phyloP scores from a whole-genome alignment of 208 protist species.

The Endotrypanum monterogeii region DNA sequence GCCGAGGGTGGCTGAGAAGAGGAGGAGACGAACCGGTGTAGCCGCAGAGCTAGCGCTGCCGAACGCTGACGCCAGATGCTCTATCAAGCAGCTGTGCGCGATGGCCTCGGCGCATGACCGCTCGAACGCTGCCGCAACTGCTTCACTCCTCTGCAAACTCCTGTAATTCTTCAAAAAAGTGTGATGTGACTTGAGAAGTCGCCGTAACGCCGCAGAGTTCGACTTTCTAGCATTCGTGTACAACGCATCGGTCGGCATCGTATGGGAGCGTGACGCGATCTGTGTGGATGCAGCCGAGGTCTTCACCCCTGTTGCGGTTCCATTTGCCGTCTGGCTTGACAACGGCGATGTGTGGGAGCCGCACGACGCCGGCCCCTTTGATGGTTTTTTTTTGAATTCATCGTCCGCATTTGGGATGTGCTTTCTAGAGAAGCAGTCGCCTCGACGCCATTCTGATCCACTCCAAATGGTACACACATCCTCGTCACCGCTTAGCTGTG shows the following conservation, averaged over 20 bases:
- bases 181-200: slow-evolving; percentile 41
- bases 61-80: slow-evolving; percentile 19
- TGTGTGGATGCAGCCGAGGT: background rate
- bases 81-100: slow-evolving; percentile 28
- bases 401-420: background rate
- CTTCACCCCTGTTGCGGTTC: background rate
- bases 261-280: background rate
- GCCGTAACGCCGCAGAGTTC: slow-evolving; percentile 25
- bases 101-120: slow-evolving; percentile 42
- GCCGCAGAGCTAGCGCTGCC: background rate
- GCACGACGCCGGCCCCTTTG: background rate
- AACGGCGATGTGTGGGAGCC: background rate
- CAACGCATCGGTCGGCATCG: background rate
- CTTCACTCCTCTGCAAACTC: slow-evolving; percentile 27
- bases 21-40: background rate
- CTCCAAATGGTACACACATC: slow-evolving; percentile 4
- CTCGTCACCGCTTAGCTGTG: background rate
- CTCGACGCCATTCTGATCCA: background rate
- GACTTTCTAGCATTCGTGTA: slow-evolving; percentile 3
- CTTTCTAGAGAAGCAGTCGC: background rate
- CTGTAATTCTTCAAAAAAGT: slow-evolving; percentile 44
- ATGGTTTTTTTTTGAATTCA: background rate
- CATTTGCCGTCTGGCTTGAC: background rate
- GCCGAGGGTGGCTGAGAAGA: slow-evolving; percentile 1
- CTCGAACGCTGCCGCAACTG: slow-evolving; percentile 35